These are phyloP conservation scores for Lactifluus hygrophoroides DNA, from an alignment of 768 basidiomycete genomes.

Conservation along the genomic window DNA sequence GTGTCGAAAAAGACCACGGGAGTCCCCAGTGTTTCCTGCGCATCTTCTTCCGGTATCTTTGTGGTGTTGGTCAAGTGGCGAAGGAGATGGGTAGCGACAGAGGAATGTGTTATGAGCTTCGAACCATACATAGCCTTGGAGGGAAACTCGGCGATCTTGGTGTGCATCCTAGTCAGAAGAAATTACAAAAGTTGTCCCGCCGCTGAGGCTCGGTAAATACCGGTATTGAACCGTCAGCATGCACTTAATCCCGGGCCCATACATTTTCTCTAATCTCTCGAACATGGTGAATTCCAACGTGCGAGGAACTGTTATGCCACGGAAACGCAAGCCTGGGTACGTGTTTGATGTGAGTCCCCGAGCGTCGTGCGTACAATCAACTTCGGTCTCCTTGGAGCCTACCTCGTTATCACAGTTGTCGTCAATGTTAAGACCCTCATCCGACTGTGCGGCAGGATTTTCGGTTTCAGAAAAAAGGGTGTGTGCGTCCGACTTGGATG, in stretches of 20 bases:
- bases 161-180: constrained; percentile 64
- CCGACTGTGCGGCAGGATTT: background rate
- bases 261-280: constrained; percentile 84
- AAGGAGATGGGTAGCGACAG: constrained; percentile 69
- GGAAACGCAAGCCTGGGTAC: background rate
- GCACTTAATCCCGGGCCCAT: constrained; percentile 72
- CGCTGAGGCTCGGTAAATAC: constrained; percentile 30
- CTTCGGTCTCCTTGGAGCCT: background rate
- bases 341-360: background rate
- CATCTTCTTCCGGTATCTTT: constrained; percentile 51
- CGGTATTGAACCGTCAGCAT: constrained; percentile 89
- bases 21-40: constrained; percentile 60
- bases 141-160: constrained; percentile 77
- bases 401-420: background rate
- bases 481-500: background rate
- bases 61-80: constrained; percentile 51
- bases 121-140: constrained; percentile 73
- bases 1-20: constrained; percentile 94
- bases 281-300: constrained; percentile 87
- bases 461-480: background rate
- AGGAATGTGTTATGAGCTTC: constrained; percentile 57
- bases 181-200: background rate
- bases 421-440: background rate
- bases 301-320: constrained; percentile 45
- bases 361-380: background rate